Percentiles rank a stretch among this genome's conserved stretches.
Conservation (phyloP, 225 moss, liverwort and hornwort genomes). For the Marchantia paleacea region DNA sequence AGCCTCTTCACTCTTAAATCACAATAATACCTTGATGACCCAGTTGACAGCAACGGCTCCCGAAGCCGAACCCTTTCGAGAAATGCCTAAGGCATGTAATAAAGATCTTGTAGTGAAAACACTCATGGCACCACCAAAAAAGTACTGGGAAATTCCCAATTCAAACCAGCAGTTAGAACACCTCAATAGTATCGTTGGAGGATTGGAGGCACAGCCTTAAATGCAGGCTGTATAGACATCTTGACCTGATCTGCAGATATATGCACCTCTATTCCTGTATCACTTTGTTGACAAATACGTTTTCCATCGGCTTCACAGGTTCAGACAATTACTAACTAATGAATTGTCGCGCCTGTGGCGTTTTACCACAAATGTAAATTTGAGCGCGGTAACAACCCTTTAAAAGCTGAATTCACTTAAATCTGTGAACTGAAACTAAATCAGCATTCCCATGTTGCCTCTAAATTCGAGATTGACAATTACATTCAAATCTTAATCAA, state of each 20-base stretch:
- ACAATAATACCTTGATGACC: slow-evolving; percentile 77
- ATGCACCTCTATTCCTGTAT: too few relatives aligned
- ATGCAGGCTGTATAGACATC: too few relatives aligned
- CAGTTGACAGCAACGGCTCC: slow-evolving; percentile 97
- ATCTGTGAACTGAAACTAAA: neutral
- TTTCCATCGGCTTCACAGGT: too few relatives aligned
- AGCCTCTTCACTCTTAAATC: neutral
- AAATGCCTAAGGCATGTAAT: slow-evolving; percentile 82
- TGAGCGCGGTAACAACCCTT: neutral
- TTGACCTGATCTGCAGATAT: too few relatives aligned
- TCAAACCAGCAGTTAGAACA: neutral
- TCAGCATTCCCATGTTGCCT: neutral
- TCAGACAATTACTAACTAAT: too few relatives aligned
- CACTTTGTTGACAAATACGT: too few relatives aligned
- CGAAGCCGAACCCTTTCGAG: slow-evolving; percentile 71
- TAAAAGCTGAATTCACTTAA: neutral
- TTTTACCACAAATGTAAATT: neutral
- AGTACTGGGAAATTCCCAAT: slow-evolving; percentile 54
- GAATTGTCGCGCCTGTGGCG: too few relatives aligned
- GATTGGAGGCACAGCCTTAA: too few relatives aligned
- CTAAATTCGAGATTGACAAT: too few relatives aligned
- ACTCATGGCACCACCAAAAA: slow-evolving; percentile 99
- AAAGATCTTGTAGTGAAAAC: slow-evolving; percentile 95
- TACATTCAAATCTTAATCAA: too few relatives aligned
- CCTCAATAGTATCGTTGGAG: too few relatives aligned